These are phyloP conservation scores for Penicillium sp. DNA, from an alignment of 2,329 filamentous ascomycete species.

Conservation along the genomic window DNA sequence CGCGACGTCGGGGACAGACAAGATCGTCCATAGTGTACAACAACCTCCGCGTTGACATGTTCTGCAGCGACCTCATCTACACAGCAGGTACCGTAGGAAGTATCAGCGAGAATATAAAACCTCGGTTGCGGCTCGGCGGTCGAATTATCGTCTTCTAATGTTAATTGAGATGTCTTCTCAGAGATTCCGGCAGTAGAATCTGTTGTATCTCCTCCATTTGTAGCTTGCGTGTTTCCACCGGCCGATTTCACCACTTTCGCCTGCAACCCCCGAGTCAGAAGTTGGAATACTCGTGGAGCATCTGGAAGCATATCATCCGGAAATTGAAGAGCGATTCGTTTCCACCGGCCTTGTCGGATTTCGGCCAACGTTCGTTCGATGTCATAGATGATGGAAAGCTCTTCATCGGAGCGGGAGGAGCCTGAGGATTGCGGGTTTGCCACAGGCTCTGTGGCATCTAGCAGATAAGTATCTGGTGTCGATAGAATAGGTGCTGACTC, in stretches of 20 bases:
- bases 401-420: slow-evolving; percentile 56
- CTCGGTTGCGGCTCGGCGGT: slow-evolving; percentile 28
- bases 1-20: slow-evolving; percentile 87
- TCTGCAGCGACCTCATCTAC: slow-evolving; percentile 96
- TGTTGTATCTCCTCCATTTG: background rate
- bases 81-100: slow-evolving; percentile 94
- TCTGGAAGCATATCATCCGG: slow-evolving; percentile 89
- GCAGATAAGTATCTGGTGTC: slow-evolving; percentile 59
- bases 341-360: slow-evolving; percentile 68
- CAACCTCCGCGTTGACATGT: slow-evolving; percentile 82
- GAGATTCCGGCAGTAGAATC: slow-evolving; percentile 18
- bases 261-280: slow-evolving; percentile 54
- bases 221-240: background rate
- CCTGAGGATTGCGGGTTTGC: slow-evolving; percentile 28
- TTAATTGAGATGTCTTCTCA: slow-evolving; percentile 26
- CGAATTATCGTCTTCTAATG: background rate
- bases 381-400: slow-evolving; percentile 76
- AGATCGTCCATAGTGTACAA: slow-evolving; percentile 90
- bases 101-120: slow-evolving; percentile 87
- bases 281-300: slow-evolving; percentile 72
- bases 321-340: slow-evolving; percentile 84
- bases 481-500: slow-evolving; percentile 56
- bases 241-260: slow-evolving; percentile 18
- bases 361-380: slow-evolving; percentile 73
- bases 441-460: slow-evolving; percentile 51